Evolutionary conservation across 495 filamentous ascomycete species (phyloP).

Genomic region (Penicillium ucsense): DNA sequence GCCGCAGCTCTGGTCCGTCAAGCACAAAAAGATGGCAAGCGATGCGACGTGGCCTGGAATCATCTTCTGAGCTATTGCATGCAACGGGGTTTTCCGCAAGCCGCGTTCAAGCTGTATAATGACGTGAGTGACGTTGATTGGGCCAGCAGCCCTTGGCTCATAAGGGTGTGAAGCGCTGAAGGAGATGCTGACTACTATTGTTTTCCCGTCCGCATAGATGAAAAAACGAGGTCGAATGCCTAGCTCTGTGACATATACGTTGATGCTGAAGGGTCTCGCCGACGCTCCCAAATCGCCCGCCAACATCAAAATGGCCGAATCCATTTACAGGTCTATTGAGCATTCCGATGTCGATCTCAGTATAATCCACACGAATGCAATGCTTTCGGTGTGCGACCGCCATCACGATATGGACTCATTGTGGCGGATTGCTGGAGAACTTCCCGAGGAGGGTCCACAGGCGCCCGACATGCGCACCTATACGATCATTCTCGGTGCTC

Average conservation of each 20-base stretch:
- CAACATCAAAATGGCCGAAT: conserved; percentile 50
- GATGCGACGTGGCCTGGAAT: conserved; percentile 76
- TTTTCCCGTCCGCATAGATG: conserved; percentile 50
- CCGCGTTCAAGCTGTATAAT: conserved; percentile 71
- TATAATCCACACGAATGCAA: conserved; percentile 77
- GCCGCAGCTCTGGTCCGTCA: conserved; percentile 56
- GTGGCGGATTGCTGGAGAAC: conserved; percentile 55
- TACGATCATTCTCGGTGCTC: conserved; percentile 67
- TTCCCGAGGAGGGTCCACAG: conserved; percentile 50
- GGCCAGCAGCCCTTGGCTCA: neutral
- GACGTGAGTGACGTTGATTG: conserved; percentile 45
- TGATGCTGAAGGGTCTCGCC: conserved; percentile 68
- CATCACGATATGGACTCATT: conserved; percentile 63
- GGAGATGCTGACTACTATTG: conserved; percentile 3
- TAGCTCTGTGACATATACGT: conserved; percentile 67
- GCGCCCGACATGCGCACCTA: conserved; percentile 64
- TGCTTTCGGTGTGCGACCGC: conserved; percentile 66
- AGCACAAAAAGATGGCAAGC: conserved; percentile 47
- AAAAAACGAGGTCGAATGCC: conserved; percentile 78
- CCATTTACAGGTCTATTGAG: conserved; percentile 63
- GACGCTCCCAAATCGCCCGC: conserved; percentile 35
- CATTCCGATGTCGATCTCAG: conserved; percentile 52
- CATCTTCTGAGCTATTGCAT: conserved; percentile 66
- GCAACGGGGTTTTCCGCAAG: conserved; percentile 43
- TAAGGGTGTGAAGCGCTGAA: no score